phyloP scores from a whole-genome alignment of 2,329 filamentous ascomycete species.

The Cadophora malorum region DNA sequence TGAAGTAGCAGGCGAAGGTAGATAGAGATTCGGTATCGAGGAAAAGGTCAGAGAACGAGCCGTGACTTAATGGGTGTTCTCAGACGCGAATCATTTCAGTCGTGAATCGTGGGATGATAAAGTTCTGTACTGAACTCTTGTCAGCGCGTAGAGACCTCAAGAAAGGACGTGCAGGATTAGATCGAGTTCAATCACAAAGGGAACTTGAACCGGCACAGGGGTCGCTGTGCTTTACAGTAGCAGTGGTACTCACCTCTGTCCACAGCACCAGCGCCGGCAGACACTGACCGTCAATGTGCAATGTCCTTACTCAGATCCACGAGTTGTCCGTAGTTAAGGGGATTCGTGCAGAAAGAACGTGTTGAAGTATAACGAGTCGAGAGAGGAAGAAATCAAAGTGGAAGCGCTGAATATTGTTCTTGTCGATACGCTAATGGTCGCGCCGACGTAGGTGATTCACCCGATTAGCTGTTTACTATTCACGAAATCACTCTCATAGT shows the following conservation, averaged over 20 bases:
- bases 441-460: slow-evolving; percentile 2
- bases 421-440: not conserved
- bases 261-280: not conserved
- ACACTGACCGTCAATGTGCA: not conserved
- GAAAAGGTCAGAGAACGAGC: too few relatives aligned
- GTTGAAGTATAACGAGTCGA: not conserved
- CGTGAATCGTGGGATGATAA: too few relatives aligned
- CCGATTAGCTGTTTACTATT: not conserved
- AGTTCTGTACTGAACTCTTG: too few relatives aligned
- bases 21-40: too few relatives aligned
- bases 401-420: not conserved
- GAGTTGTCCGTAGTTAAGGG: not conserved
- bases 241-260: not conserved
- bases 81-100: too few relatives aligned
- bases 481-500: not conserved
- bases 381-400: not conserved
- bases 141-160: too few relatives aligned
- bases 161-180: not conserved
- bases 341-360: not conserved
- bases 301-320: not conserved
- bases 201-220: not conserved
- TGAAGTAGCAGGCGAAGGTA: not conserved
- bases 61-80: too few relatives aligned
- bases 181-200: not conserved
- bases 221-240: not conserved